Evolutionary conservation across 169 alveolate genomes (phyloP).

Genomic region (Cryptosporidium ryanae): DNA sequence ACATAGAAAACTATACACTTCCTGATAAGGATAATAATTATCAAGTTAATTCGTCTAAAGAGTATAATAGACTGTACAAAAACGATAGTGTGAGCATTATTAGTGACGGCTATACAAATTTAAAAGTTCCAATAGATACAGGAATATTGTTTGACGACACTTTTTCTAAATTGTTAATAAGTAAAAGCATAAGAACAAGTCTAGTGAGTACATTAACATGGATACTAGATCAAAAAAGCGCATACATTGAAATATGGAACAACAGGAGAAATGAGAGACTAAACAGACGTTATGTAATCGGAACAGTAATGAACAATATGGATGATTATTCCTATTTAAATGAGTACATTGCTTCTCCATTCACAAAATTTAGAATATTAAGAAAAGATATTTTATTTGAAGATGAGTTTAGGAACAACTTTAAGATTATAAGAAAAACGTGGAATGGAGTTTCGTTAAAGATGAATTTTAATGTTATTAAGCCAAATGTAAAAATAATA

Average conservation of each 20-base stretch:
- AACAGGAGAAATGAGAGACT: constrained; percentile 38
- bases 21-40: too few relatives aligned
- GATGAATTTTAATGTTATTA: constrained; percentile 23
- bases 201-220: constrained; percentile 28
- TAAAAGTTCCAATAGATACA: constrained; percentile 2
- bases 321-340: neutral
- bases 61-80: too few relatives aligned
- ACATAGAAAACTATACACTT: too few relatives aligned
- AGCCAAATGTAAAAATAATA: constrained; percentile 21
- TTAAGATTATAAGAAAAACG: constrained; percentile 22
- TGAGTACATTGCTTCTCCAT: constrained; percentile 15
- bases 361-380: constrained; percentile 3
- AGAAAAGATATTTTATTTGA: neutral
- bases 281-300: constrained; percentile 13
- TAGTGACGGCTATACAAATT: neutral
- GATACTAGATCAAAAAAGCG: constrained; percentile 27
- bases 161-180: neutral
- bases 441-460: constrained; percentile 69
- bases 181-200: constrained; percentile 9
- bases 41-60: too few relatives aligned
- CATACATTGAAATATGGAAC: constrained; percentile 8
- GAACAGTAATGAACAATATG: too few relatives aligned
- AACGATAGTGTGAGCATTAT: too few relatives aligned
- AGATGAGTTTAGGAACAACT: neutral
- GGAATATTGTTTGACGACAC: constrained; percentile 50